phyloP scores from a whole-genome alignment of 352 stramenopile species.

The Aphanomyces cochlioides region DNA sequence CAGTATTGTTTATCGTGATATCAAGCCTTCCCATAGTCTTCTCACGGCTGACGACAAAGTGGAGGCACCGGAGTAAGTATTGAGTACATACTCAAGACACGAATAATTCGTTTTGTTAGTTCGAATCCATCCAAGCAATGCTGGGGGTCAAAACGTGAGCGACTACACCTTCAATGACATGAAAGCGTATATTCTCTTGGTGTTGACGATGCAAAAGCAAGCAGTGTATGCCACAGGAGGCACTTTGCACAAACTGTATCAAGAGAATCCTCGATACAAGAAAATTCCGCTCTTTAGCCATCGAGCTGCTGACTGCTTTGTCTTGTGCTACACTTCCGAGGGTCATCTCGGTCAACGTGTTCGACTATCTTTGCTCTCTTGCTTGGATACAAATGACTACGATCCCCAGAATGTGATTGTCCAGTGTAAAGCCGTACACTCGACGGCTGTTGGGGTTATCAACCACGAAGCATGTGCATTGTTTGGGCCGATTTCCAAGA shows the following conservation, averaged over 20 bases:
- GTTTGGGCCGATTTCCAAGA: no score
- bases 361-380: slow-evolving; percentile 6
- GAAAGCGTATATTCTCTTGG: not conserved
- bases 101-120: no score
- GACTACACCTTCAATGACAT: slow-evolving; percentile 7
- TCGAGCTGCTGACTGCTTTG: slow-evolving; percentile 20
- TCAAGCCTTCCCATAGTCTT: not conserved
- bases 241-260: not conserved
- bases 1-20: not conserved
- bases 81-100: not conserved
- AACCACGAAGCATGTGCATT: no score
- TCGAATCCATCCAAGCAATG: no score
- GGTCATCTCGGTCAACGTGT: not conserved
- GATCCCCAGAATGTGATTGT: not conserved
- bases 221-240: not conserved
- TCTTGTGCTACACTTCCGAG: not conserved
- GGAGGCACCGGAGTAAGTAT: not conserved
- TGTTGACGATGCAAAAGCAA: not conserved
- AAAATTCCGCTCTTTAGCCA: slow-evolving; percentile 8
- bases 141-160: not conserved
- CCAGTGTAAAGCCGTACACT: not conserved
- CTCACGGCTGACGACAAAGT: not conserved
- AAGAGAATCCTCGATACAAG: not conserved
- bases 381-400: not conserved
- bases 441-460: not conserved